Evolutionary conservation across 345 rosid genomes (phyloP), one percentile per base, ranked within the genome.

Genomic region (Salix udensis): DNA sequence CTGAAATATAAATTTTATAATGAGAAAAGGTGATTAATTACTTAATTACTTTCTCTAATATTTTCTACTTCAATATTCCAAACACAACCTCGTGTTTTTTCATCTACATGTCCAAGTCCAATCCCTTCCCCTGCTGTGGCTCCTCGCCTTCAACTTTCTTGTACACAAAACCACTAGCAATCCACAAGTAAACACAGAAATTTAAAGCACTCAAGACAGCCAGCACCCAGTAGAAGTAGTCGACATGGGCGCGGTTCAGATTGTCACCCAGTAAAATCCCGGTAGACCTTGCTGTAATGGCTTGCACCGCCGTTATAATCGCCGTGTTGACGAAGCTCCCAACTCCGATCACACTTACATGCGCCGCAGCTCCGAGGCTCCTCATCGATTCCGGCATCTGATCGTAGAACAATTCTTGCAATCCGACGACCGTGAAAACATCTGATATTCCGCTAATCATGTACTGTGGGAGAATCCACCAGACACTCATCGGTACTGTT

Each of bases 401-500:
- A 78, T 88, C 94, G 73, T 95, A 95, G 86, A 93, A 95, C 84
- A 95, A 46, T 83, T 93, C 94, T 81, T 91, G 96, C 75, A 95
- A 75, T 26, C 98, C 97, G n/a, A 95, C 86, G 9, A 95, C 75
- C 4, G 90, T 73, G 81, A 95, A 91, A 7, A 84, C 90, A 42
- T 95, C 98, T 2, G 87, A 87, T 2, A 89, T 12, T 34, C 90
- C 97, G 0, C 84, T 77, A 7, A 93, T 80, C 40, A 89, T 74
- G 76, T 93, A 93, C 40, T 93, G 98, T 0, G 98, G 98, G n/a
- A 93, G 86, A 48, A 95, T 75, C 97, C 97, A 91, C 88, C 92
- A 88, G 10, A 94, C 75, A 14, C 88, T 86, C 90, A 93, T 90
- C 0, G 98, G 97, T 5, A 92, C 86, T 6, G 71, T 42, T 2